Evolutionary conservation across 352 stramenopile species (phyloP).

Genomic region (Phytophthora fragariae): DNA sequence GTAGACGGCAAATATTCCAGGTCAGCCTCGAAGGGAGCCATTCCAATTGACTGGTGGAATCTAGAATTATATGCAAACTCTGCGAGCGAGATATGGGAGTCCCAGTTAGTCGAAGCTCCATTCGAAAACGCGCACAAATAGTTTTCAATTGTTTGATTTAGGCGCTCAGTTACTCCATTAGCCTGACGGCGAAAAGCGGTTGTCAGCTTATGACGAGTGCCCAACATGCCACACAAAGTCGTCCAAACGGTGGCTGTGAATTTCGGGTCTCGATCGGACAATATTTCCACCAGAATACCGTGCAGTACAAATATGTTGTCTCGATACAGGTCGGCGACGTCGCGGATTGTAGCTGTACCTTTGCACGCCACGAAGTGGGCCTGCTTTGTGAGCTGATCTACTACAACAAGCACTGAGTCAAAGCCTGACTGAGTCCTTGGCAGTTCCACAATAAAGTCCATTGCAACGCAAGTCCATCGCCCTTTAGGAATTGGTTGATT

Average conservation of each 20-base stretch:
- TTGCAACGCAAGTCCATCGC: conserved; percentile 14
- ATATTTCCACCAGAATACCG: conserved; percentile 10
- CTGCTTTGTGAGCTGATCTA: conserved; percentile 14
- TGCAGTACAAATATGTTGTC: conserved; percentile 14
- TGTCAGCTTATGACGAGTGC: conserved; percentile 22
- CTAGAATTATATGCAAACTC: conserved; percentile 26
- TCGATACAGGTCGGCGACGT: conserved; percentile 4
- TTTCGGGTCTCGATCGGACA: conserved; percentile 29
- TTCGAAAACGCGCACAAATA: conserved; percentile 17
- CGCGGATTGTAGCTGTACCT: not conserved
- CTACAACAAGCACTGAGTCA: conserved; percentile 15
- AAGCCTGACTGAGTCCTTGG: not conserved
- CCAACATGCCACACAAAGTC: conserved; percentile 6
- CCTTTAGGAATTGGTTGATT: conserved; percentile 9
- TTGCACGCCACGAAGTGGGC: conserved; percentile 15
- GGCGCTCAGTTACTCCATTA: conserved; percentile 19
- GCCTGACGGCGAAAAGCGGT: conserved; percentile 18
- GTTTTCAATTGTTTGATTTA: conserved; percentile 34
- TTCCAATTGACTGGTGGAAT: conserved; percentile 19
- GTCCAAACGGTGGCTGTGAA: conserved; percentile 26
- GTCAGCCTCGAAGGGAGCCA: conserved; percentile 30
- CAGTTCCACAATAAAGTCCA: conserved; percentile 21
- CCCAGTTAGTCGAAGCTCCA: conserved; percentile 19
- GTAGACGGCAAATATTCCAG: conserved; percentile 18
- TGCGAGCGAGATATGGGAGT: conserved; percentile 5